Base-by-base conservation (phyloP, 2,329 filamentous ascomycete species). In the Acarospora socialis region DNA sequence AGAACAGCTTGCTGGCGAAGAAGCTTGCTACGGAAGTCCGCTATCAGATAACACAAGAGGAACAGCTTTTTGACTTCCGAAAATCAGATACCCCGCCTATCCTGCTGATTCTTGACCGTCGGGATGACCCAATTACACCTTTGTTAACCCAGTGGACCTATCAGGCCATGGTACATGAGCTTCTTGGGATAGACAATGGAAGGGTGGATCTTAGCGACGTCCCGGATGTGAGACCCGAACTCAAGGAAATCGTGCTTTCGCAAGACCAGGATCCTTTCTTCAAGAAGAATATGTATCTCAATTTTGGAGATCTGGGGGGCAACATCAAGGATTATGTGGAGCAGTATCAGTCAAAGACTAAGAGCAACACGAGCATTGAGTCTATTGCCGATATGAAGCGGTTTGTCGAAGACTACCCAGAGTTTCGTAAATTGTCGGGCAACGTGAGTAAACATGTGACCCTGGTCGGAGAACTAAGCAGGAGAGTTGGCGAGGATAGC, bases 391-490 rank as follows among this genome's bases (percentile, higher is more conserved):
- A 98, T 53, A 98, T 98, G 92, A 98, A 98, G 56, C 81, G 86
- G 25, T 98, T 98, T 47, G 92, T 98, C 34, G 90, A 98, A 55
- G 90, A 98, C 49, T 98, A 95, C 51, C 90, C 90, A 2, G 90
- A 98, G 52, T 98, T 98, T 55, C 76, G 90, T 36, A 92, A 94
- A 49, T 71, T 98, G 1, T 94, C 90, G 2, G 86, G 90, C 21
- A 98, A 98, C 45, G 90, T 98, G 33, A 95, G 86, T 60, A 98
- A 98, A 52, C 90, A 98, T 52, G 92, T 98, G 35, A 93, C 90
- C 0, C 63, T 98, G 14, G 90, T 98, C 14, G 84, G 84, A 1
- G 92, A 98, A 51, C 66, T 98, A 23, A 94, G 84, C 53, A 71
- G 87, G 35, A 73, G 81, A 34, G 86, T 98, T 9, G 81, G 79